A percentile compares a stretch with the other conserved stretches of the same genome.
Evolutionary conservation across 495 filamentous ascomycete genomes (phyloP).

Genomic region (Aspergillus bertholletiae): DNA sequence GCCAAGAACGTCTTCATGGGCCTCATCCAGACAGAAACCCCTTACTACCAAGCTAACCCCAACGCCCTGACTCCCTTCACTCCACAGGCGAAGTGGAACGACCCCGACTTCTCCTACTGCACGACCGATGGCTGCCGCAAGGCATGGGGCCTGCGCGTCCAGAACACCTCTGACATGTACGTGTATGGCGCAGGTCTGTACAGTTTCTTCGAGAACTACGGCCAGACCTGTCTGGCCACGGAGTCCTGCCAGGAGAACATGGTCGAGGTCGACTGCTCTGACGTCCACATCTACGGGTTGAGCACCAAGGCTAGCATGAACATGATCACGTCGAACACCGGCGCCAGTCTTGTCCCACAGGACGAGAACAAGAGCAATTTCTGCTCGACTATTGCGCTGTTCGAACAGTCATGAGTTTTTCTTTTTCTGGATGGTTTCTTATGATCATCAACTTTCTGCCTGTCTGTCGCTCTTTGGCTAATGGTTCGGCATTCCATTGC

Average conservation of each 20-base stretch:
- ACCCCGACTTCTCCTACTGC: conserved; percentile 70
- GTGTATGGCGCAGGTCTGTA: conserved; percentile 80
- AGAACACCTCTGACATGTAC: conserved; percentile 62
- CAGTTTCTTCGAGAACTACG: conserved; percentile 87
- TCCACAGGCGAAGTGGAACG: conserved; percentile 58
- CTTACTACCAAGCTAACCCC: conserved; percentile 89
- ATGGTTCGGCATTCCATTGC: too few relatives aligned
- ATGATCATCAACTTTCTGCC: not conserved
- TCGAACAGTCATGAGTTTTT: conserved; percentile 37
- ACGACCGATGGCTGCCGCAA: conserved; percentile 67
- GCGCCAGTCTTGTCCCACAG: conserved; percentile 52
- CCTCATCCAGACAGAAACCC: conserved; percentile 87
- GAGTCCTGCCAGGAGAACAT: conserved; percentile 85
- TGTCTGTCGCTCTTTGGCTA: not conserved
- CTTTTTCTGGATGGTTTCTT: too few relatives aligned
- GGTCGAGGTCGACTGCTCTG: conserved; percentile 72
- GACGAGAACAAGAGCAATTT: conserved; percentile 67
- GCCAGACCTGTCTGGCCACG: conserved; percentile 67
- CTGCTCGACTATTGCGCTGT: conserved; percentile 71
- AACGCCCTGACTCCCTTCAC: conserved; percentile 65
- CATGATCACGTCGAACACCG: conserved; percentile 66
- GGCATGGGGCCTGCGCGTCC: conserved; percentile 79
- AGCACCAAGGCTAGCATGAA: conserved; percentile 85
- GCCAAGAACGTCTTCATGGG: conserved; percentile 82
- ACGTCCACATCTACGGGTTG: conserved; percentile 71